Conservation (phyloP, 352 stramenopile genomes). For the Phytopythium boreale region DNA sequence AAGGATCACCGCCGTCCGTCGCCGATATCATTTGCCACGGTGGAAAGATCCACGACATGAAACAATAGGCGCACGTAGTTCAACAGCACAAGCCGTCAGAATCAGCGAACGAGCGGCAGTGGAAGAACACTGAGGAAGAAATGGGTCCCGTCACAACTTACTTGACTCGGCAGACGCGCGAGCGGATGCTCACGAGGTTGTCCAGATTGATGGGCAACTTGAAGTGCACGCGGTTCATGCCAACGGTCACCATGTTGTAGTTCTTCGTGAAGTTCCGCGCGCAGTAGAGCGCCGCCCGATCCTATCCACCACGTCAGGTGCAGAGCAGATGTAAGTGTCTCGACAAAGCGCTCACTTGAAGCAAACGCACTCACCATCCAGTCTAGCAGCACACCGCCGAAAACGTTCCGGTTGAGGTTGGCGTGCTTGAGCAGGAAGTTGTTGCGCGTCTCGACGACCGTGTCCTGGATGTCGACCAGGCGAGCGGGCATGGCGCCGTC, state of each 20-base stretch:
- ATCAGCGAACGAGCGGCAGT: background rate
- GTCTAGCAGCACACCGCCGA: constrained; percentile 39
- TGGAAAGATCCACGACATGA: background rate
- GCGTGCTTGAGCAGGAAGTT: constrained; percentile 44
- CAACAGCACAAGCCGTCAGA: background rate
- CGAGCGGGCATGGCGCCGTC: background rate
- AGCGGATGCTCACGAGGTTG: constrained; percentile 50
- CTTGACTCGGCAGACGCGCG: constrained; percentile 39
- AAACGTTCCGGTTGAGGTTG: constrained; percentile 50
- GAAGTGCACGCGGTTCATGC: constrained; percentile 58
- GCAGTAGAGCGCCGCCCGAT: constrained; percentile 35
- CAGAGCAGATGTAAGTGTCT: background rate
- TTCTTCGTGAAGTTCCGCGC: constrained; percentile 55
- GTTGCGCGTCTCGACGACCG: constrained; percentile 41
- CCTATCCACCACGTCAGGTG: constrained; percentile 9
- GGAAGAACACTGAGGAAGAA: background rate
- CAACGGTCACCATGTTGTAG: constrained; percentile 39
- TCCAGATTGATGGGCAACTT: constrained; percentile 38
- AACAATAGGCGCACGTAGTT: background rate
- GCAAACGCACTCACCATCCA: constrained; percentile 21
- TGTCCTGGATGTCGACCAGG: constrained; percentile 24
- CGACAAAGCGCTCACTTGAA: background rate
- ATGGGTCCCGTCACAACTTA: constrained; percentile 6
- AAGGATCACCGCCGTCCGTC: background rate
- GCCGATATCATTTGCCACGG: background rate